Conservation (phyloP, 164 flowering plant species). For the Annona squamosa region DNA sequence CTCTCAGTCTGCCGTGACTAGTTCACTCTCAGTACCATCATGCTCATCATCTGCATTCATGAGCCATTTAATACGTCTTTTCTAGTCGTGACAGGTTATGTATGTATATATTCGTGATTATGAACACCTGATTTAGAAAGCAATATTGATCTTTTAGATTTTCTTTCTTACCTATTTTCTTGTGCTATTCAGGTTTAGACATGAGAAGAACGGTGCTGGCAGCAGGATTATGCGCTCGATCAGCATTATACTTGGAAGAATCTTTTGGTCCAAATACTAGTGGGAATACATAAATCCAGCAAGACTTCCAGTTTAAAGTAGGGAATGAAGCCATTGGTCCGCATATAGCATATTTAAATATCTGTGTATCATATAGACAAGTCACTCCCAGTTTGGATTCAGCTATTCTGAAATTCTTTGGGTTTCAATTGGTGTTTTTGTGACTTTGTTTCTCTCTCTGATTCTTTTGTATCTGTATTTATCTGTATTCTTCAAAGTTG, state of each 20-base stretch:
- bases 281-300: neutral
- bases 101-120: no score
- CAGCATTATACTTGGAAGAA: neutral
- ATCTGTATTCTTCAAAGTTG: neutral
- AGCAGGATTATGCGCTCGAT: neutral
- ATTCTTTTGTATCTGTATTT: conserved; percentile 8
- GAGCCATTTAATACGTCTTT: no score
- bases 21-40: no score
- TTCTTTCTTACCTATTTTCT: neutral
- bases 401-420: conserved; percentile 4
- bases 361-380: conserved; percentile 2
- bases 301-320: conserved; percentile 4
- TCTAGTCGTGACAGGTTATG: no score
- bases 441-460: neutral
- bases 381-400: conserved; percentile 1
- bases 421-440: neutral
- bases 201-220: neutral
- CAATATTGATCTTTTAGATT: neutral
- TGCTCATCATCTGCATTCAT: no score
- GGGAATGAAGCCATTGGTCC: conserved; percentile 10
- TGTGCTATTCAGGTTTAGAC: neutral
- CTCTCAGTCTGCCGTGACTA: no score
- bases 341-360: neutral
- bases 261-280: neutral
- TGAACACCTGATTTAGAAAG: no score